phyloP scores from a whole-genome alignment of 305 asterid genomes.

The Ajuga reptans region DNA sequence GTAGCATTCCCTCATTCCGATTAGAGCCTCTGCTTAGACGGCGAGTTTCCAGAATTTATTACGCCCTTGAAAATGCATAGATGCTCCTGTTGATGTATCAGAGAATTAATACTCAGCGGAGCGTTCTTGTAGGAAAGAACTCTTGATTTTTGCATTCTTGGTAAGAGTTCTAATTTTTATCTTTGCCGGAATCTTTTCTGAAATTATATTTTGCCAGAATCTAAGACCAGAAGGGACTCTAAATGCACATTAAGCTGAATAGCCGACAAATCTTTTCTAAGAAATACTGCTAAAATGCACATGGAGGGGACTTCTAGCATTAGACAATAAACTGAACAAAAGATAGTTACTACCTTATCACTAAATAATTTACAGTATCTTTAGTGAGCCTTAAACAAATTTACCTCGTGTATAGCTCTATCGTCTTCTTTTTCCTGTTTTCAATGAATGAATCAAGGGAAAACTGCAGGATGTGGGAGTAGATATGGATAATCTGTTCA shows the following conservation, averaged over 20 bases:
- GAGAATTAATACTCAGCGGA: conserved; percentile 15
- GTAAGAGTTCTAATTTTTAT: conserved; percentile 20
- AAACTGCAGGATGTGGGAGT: neutral
- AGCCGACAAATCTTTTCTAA: no score
- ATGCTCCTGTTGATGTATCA: conserved; percentile 24
- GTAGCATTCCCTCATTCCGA: conserved; percentile 50
- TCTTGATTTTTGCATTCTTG: conserved; percentile 26
- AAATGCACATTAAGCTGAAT: no score
- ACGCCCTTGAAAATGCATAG: conserved; percentile 60
- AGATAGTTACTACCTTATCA: no score
- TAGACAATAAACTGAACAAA: no score
- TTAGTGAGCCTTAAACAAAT: no score
- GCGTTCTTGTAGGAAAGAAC: conserved; percentile 17
- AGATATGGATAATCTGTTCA: neutral
- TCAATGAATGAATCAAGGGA: no score
- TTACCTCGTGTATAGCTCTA: no score
- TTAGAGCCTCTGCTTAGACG: conserved; percentile 71
- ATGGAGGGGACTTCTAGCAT: no score
- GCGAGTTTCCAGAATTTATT: conserved; percentile 59
- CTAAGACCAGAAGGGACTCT: neutral
- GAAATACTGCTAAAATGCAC: no score
- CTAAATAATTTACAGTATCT: no score
- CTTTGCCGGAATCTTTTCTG: neutral
- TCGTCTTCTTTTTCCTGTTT: no score
- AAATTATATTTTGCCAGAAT: neutral